Evolutionary conservation across 2,329 filamentous ascomycete species (phyloP).

Genomic region (Trichoderma lentiforme): DNA sequence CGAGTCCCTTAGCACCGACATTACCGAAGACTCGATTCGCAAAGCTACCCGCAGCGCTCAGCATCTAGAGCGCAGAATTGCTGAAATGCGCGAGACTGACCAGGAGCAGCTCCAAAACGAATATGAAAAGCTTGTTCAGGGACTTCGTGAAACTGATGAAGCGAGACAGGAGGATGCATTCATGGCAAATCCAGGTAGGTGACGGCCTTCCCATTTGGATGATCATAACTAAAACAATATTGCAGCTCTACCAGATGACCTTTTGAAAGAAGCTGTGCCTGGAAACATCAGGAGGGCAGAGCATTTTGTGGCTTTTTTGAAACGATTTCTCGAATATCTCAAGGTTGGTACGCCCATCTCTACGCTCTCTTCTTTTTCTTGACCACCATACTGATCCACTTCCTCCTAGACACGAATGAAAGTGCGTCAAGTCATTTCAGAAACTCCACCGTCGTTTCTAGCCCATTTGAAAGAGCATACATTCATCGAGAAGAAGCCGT

Average conservation of each 20-base stretch:
- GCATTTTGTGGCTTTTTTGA: constrained; percentile 92
- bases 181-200: constrained; percentile 78
- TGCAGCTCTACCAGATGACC: constrained; percentile 78
- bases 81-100: constrained; percentile 93
- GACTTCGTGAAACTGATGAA: constrained; percentile 82
- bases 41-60: constrained; percentile 87
- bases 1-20: constrained; percentile 91
- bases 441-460: constrained; percentile 91
- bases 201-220: neutral
- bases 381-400: neutral
- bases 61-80: constrained; percentile 86
- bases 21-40: constrained; percentile 90
- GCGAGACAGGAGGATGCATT: constrained; percentile 91
- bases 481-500: constrained; percentile 93
- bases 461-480: constrained; percentile 92
- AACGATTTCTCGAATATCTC: constrained; percentile 95
- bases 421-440: constrained; percentile 93
- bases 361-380: too few species aligned
- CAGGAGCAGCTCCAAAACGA: constrained; percentile 92
- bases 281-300: constrained; percentile 95
- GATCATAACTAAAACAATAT: neutral
- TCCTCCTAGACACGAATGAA: constrained; percentile 83
- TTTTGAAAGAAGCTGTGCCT: constrained; percentile 92
- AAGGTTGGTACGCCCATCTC: constrained; percentile 49
- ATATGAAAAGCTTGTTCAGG: constrained; percentile 92